Evolutionary conservation across 192 early-diverging fungal species (phyloP).

Genomic region (Mortierella antarctica): DNA sequence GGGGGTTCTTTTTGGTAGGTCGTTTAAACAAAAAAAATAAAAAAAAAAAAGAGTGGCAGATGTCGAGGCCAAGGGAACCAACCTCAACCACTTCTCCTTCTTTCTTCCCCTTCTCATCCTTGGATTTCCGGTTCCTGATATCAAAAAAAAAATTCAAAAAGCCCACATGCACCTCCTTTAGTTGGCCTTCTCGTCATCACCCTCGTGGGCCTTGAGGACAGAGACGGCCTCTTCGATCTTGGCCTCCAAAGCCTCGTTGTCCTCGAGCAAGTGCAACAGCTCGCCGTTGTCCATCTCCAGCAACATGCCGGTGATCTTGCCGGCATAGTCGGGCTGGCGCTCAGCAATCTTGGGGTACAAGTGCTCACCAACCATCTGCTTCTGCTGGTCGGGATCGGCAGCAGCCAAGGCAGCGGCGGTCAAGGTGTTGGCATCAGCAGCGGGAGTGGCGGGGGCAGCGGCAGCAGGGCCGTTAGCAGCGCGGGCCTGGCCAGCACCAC

Average conservation of each 20-base stretch:
- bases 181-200: constrained; percentile 39
- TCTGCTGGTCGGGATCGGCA: constrained; percentile 88
- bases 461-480: constrained; percentile 53
- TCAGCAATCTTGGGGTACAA: constrained; percentile 88
- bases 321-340: constrained; percentile 80
- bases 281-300: constrained; percentile 99
- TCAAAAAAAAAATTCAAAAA: not conserved
- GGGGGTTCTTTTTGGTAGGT: not conserved
- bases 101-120: constrained; percentile 27
- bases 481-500: constrained; percentile 47
- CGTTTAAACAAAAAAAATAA: constrained; percentile 4
- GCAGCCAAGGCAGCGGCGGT: constrained; percentile 85
- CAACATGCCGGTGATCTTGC: constrained; percentile 99
- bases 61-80: not conserved
- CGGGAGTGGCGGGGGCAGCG: constrained; percentile 38
- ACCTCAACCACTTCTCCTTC: constrained; percentile 3
- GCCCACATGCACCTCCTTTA: constrained; percentile 2
- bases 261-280: constrained; percentile 89
- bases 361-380: constrained; percentile 96
- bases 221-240: constrained; percentile 52
- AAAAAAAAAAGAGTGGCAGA: constrained; percentile 1
- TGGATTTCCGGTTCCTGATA: constrained; percentile 1
- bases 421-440: constrained; percentile 58
- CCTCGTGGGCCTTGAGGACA: constrained; percentile 47
- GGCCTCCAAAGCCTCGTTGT: constrained; percentile 64